Evolutionary conservation across 225 moss, liverwort and hornwort genomes (phyloP), one percentile per base, ranked within the genome.

Genomic region (Sphagnum tenellum): DNA sequence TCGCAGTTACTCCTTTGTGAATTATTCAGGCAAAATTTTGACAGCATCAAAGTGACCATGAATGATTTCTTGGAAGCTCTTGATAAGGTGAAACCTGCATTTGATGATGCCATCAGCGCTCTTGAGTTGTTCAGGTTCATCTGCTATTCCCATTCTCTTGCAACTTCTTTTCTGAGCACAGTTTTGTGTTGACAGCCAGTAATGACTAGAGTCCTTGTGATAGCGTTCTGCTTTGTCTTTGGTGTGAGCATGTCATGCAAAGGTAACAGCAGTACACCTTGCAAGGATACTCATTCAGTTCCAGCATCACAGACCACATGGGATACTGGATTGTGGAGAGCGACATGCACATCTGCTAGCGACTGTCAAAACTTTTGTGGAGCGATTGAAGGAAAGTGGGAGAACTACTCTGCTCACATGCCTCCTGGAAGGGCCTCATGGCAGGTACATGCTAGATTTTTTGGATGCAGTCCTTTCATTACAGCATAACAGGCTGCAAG

Each of bases 41-140:
- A 96, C 55, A 92, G 89, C 64, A 90, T 96, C 52, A 96, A 88
- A 68, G 86, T 96, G 55, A 88, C 82, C 13, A 82, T 85, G 88
- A 59, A 68, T n/a, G 95, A 96, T 73, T 92, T 96, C 56, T 14
- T 81, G 12, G 49, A 3, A 49, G 95, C 89, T 66, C 79, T 96
- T 11, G 65, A 80, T 44, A 92, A 96, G 75, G 92, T 96, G 71
- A 86, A 85, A 61, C 95, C 92, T 73, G 92, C 95, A 50, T 92
- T 96, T 72, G 95, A 92, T 50, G 95, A 88, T 65, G 93, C 90
- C 60, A 80, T 89, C 69, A 80, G 77, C 48, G 73, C 87, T 58
- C 73, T 98, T 70, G 92, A 98, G 71, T 77, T 90, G 78, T 98
- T 92, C 84, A 92, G 96, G 96, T 92, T 66, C 66, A 57, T 47